Base-by-base conservation (phyloP, 805 yeast genomes). In the Candida maltosa region DNA sequence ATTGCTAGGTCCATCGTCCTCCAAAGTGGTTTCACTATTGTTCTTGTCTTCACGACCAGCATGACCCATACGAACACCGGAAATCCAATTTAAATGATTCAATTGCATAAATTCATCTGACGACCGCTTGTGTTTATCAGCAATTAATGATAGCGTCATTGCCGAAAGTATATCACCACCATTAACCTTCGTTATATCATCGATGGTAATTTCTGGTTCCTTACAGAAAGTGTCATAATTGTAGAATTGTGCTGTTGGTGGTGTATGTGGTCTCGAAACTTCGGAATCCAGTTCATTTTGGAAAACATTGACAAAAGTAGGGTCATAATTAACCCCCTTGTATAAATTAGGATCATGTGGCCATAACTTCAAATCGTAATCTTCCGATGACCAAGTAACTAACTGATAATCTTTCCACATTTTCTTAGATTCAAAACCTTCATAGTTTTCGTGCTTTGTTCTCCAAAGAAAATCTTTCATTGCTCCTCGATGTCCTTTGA, bases 391-490 rank as follows among this genome's bases (percentile, higher is more conserved):
- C 97, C 97, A 91, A 0, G 97, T 87, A 1, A 93, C 91, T 32
- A 93, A 58, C 56, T 93, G 97, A 52, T 77, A 93, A 40, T 89
- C 96, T 36, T 91, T 68, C 61, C 86, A 87, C 46, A 80, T 81
- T 10, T 73, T 48, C 29, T 65, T 65, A 3, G 65, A 55, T 1
- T 70, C 55, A 38, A 78, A 75, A 24, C 87, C 69, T 26, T 48
- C 54, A 31, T 65, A 65, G 4, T 35, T 36, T 24, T 56, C 67
- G 32, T 63, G 69, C 33, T 58, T 52, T 6, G 77, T 65, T 44
- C 97, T 69, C 96, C 96, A 91, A 1, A 88, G 63, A 51, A 91
- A 88, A 52, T 93, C 97, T 26, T 80, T 82, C 12, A 93, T 82
- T 1, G 93, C 83, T 32, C 83, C 95, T 1, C 76, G 69, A 52